Base-by-base conservation (phyloP, 2,329 filamentous ascomycete species). In the Pestalotiopsis sp. region DNA sequence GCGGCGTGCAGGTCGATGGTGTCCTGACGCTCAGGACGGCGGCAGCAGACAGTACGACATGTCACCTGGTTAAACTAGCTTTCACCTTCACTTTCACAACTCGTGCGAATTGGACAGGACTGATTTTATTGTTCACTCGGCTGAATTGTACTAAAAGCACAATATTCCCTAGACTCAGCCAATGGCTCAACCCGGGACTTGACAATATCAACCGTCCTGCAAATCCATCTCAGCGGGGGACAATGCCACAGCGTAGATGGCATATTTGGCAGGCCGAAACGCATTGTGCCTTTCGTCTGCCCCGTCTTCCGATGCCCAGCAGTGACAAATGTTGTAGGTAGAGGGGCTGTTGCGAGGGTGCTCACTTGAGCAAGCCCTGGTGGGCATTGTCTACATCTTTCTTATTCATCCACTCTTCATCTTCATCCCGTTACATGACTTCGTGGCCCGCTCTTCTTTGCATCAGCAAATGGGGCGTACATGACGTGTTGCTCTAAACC, bases 401-500 rank as follows among this genome's bases (percentile, higher is more conserved):
- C 25, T 52, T 38, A 36, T 62, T 62, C 41, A 25, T 60, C 56
- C 56, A 25, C 20, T 59, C 13, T 65, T 71, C 70, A 69, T 72
- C 70, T 74, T 72, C 74, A 77, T 62, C 59, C 59, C 59, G 23
- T 36, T 79, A 79, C 77, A 79, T 79, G 77, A 79, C 71, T 79
- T 78, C 77, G 75, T 79, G 74, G 73, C 75, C 77, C 31, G 31
- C 31, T 36, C 9, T 52, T 74, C 36, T 56, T 56, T 69, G 20
- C 68, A 69, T 57, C 64, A 67, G 63, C 73, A 72, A 68, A 36
- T 36, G 73, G 76, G 76, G 75, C 73, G 72, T 79, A 78, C 77
- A 79, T 77, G 76, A 78, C 71, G 72, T 77, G 71, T 75, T 36
- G 77, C 74, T 79, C 75, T 78, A 77, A 76, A 74, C 71, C 73